Evolutionary conservation across 129 eudicot genomes (phyloP).

Genomic region (Ambrosia trifida): DNA sequence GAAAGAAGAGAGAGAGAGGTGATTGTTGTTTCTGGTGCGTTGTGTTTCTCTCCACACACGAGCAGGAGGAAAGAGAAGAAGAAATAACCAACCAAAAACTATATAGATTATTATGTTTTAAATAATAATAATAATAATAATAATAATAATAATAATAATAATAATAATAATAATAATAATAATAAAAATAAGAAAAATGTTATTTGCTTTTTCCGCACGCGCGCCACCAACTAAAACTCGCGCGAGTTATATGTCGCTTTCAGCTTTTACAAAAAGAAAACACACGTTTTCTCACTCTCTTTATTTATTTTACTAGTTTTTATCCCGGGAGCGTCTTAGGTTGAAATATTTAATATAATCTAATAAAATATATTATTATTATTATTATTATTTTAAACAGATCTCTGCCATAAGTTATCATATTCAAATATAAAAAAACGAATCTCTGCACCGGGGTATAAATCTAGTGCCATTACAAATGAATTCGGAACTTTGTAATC

Average conservation of each 20-base stretch:
- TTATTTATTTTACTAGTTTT: neutral
- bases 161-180: neutral
- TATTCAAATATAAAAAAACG: too few species aligned
- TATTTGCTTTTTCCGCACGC: constrained; percentile 27
- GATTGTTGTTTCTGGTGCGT: constrained; percentile 28
- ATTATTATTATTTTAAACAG: too few species aligned
- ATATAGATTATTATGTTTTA: constrained; percentile 21
- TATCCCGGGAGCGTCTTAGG: too few species aligned
- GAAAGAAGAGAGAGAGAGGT: constrained; percentile 22
- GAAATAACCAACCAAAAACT: constrained; percentile 55
- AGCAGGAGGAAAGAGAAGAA: constrained; percentile 29
- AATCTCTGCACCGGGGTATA: too few species aligned
- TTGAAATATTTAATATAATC: too few species aligned
- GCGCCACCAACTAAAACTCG: constrained; percentile 31
- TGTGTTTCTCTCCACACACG: constrained; percentile 58
- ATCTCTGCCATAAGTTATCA: too few species aligned
- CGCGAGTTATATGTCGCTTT: constrained; percentile 29
- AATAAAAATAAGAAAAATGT: neutral
- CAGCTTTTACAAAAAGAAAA: neutral
- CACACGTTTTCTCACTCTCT: neutral
- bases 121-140: too few species aligned
- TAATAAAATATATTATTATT: too few species aligned
- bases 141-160: neutral
- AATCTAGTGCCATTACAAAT: too few species aligned
- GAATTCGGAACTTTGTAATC: too few species aligned